Evolutionary conservation across 1,284 basidiomycete genomes (phyloP).

Genomic region (Ustilago curta): DNA sequence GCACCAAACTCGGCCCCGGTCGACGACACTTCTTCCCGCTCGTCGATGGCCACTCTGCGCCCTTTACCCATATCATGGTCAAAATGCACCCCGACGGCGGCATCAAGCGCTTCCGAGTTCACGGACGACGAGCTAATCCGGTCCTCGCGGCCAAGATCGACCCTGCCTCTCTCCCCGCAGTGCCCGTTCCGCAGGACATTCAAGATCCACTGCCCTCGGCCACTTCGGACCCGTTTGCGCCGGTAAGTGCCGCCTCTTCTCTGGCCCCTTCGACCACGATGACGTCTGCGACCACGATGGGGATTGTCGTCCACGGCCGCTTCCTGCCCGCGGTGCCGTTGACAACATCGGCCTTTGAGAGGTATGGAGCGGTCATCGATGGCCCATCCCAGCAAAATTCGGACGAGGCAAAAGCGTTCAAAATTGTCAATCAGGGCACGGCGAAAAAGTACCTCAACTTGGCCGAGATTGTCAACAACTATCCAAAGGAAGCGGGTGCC

Average conservation of each 20-base stretch:
- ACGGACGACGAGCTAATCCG: slow-evolving; percentile 75
- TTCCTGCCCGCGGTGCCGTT: slow-evolving; percentile 37
- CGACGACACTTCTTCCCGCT: slow-evolving; percentile 88
- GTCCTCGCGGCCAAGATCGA: slow-evolving; percentile 31
- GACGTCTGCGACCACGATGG: slow-evolving; percentile 12
- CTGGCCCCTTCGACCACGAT: slow-evolving; percentile 14
- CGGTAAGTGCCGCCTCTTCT: slow-evolving; percentile 37
- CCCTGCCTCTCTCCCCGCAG: slow-evolving; percentile 26
- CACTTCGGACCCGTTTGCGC: slow-evolving; percentile 35
- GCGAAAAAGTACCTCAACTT: slow-evolving; percentile 57
- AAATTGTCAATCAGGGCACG: slow-evolving; percentile 64
- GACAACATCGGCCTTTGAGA: slow-evolving; percentile 39
- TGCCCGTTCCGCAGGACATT: slow-evolving; percentile 54
- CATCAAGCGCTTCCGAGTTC: slow-evolving; percentile 87
- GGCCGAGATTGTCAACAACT: slow-evolving; percentile 45
- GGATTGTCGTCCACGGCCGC: slow-evolving; percentile 23
- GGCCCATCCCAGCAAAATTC: slow-evolving; percentile 25
- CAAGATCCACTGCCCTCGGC: slow-evolving; percentile 50
- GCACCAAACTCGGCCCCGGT: slow-evolving; percentile 87
- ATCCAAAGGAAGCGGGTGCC: slow-evolving; percentile 39
- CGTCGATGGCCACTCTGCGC: slow-evolving; percentile 72
- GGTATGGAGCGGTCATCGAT: slow-evolving; percentile 61
- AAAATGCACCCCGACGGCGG: slow-evolving; percentile 96
- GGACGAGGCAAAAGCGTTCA: slow-evolving; percentile 28
- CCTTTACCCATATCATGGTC: slow-evolving; percentile 86